These are phyloP conservation scores for Phoenix dactylifera DNA, from an alignment of 176 grass and related monocot genomes.

Conservation along the genomic window DNA sequence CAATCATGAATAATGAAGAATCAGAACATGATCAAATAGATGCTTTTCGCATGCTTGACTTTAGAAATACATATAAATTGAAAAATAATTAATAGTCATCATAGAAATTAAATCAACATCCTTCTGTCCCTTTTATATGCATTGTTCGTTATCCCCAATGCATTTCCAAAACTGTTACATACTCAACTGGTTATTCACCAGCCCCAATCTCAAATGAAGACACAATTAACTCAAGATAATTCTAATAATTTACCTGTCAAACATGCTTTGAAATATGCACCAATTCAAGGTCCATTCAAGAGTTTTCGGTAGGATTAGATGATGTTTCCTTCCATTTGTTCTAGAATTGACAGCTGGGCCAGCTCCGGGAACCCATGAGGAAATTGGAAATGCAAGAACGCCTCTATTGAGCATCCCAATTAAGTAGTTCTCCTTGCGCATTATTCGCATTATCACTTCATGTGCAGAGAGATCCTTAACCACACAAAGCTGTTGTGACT, in stretches of 20 bases:
- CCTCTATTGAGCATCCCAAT: slow-evolving; percentile 99
- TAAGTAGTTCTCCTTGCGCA: slow-evolving; percentile 99
- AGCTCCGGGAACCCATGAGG: slow-evolving; percentile 59
- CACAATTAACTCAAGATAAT: too few relatives aligned
- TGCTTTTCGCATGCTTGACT: too few relatives aligned
- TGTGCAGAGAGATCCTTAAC: slow-evolving; percentile 93
- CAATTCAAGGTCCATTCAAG: slow-evolving; percentile 98
- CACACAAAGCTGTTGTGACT: slow-evolving; percentile 69
- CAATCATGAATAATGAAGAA: too few relatives aligned
- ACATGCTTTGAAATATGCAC: slow-evolving; percentile 99
- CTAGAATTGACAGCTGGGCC: slow-evolving; percentile 46
- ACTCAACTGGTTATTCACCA: too few relatives aligned
- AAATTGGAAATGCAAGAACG: slow-evolving; percentile 86
- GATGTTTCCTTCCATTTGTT: slow-evolving; percentile 39
- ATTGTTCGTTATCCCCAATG: too few relatives aligned
- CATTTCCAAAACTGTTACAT: too few relatives aligned
- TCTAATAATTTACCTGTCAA: slow-evolving; percentile 61
- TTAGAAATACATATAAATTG: too few relatives aligned
- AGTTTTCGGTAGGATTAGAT: slow-evolving; percentile 86
- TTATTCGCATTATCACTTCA: slow-evolving; percentile 95
- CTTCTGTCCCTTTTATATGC: too few relatives aligned
- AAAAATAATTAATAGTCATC: too few relatives aligned
- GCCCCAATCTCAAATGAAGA: too few relatives aligned
- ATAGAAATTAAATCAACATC: too few relatives aligned
- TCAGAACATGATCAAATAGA: too few relatives aligned